phyloP scores from a whole-genome alignment of 1,139 yeast genomes.

The Yamadazyma jaroonii region DNA sequence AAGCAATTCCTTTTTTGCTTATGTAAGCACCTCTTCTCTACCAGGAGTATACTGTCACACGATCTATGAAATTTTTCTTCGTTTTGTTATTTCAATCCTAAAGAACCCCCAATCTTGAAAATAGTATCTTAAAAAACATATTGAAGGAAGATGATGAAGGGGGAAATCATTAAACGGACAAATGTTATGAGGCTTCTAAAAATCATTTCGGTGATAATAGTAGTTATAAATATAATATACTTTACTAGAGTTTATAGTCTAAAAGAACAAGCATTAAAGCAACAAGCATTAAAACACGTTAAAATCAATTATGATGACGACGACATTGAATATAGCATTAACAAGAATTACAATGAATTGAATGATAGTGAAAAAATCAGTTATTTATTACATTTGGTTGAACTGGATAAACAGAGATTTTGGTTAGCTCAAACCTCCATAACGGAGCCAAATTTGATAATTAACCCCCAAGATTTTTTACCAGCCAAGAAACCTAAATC shows the following conservation, averaged over 20 bases:
- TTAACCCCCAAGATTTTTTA: conserved; percentile 21
- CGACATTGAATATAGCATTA: conserved; percentile 1
- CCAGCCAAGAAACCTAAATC: conserved; percentile 8
- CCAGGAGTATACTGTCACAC: too few relatives aligned
- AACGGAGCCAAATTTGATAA: conserved; percentile 19
- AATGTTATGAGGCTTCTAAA: background rate
- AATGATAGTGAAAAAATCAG: conserved; percentile 22
- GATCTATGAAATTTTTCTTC: too few relatives aligned
- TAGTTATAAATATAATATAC: conserved; percentile 1
- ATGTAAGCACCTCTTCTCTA: too few relatives aligned
- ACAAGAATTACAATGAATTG: conserved; percentile 14
- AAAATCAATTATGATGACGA: conserved; percentile 3
- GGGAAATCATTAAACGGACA: too few relatives aligned
- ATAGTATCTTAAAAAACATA: too few relatives aligned
- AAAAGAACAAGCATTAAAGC: conserved; percentile 1
- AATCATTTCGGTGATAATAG: background rate
- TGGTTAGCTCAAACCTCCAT: conserved; percentile 28
- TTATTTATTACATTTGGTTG: conserved; percentile 20
- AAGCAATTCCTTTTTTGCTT: too few relatives aligned
- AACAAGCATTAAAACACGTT: conserved; percentile 1
- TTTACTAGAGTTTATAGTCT: conserved; percentile 1
- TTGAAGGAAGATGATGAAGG: too few relatives aligned
- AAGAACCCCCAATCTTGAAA: too few relatives aligned
- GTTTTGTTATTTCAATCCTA: too few relatives aligned
- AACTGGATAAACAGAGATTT: conserved; percentile 20